phyloP scores from a whole-genome alignment of 805 yeast genomes.

The Candida loeiensis region DNA sequence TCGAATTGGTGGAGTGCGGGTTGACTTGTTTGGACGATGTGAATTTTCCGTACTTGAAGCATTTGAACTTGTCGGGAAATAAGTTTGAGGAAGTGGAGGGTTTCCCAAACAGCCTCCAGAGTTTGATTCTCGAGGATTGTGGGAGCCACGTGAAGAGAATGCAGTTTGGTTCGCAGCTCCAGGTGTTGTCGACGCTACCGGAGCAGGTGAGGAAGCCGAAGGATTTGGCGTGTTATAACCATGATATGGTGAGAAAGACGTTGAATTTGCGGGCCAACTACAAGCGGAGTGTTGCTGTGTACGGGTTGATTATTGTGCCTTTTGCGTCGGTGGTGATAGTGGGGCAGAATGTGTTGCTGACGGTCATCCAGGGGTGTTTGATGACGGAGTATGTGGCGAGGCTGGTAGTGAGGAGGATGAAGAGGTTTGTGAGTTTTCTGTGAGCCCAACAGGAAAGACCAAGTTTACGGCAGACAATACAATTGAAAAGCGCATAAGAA shows the following conservation, averaged over 20 bases:
- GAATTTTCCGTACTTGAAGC: background rate
- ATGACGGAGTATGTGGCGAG: background rate
- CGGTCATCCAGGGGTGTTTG: background rate
- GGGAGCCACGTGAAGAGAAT: background rate
- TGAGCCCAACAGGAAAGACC: background rate
- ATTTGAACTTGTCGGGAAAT: background rate
- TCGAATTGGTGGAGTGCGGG: background rate
- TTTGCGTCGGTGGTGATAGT: conserved; percentile 3
- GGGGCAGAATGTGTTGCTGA: conserved; percentile 2
- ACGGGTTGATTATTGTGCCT: conserved; percentile 1
- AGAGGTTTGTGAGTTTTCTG: background rate
- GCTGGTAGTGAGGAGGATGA: background rate
- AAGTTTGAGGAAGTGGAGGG: background rate
- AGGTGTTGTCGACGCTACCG: background rate
- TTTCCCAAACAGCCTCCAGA: background rate
- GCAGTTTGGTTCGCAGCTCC: conserved; percentile 1
- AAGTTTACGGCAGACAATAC: too few species aligned
- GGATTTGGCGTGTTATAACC: conserved; percentile 1
- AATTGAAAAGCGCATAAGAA: too few species aligned
- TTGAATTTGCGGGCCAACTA: background rate
- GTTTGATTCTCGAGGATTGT: background rate
- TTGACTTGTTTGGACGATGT: background rate
- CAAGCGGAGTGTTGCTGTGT: background rate
- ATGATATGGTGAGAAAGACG: background rate
- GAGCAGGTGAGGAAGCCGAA: background rate